phyloP scores from a whole-genome alignment of 2,329 filamentous ascomycete genomes.

The Trichophyton simii region DNA sequence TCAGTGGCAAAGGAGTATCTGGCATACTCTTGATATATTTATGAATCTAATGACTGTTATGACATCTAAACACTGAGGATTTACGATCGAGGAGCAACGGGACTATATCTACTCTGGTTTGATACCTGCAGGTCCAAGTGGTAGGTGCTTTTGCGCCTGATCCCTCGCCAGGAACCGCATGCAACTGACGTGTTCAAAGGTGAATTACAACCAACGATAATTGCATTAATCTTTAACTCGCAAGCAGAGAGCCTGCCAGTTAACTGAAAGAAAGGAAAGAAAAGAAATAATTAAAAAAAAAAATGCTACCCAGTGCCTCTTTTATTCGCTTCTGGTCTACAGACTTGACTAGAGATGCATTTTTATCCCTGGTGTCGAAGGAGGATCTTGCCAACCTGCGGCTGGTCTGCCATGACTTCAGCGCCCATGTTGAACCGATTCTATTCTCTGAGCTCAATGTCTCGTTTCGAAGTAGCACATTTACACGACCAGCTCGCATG shows the following conservation, averaged over 20 bases:
- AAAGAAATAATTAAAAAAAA: not conserved
- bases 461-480: slow-evolving; percentile 49
- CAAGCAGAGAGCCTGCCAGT: not conserved
- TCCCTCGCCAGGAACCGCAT: not conserved
- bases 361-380: slow-evolving; percentile 22
- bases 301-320: slow-evolving; percentile 13
- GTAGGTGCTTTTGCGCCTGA: slow-evolving; percentile 1
- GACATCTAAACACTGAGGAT: not conserved
- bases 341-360: slow-evolving; percentile 22
- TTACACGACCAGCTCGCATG: slow-evolving; percentile 60
- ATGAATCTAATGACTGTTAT: not conserved
- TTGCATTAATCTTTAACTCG: not conserved
- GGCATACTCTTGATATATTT: not conserved
- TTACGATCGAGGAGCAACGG: not conserved
- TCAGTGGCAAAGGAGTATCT: not conserved
- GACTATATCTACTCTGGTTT: not conserved
- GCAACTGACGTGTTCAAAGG: not conserved
- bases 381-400: slow-evolving; percentile 26
- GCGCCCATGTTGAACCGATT: slow-evolving; percentile 21
- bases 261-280: too few species aligned
- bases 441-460: slow-evolving; percentile 36
- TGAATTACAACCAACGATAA: not conserved
- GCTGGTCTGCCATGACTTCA: slow-evolving; percentile 26
- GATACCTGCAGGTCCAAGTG: not conserved
- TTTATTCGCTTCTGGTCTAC: slow-evolving; percentile 28